Evolutionary conservation across 108 stramenopile genomes (phyloP).

Genomic region (Nitzschia sp.): DNA sequence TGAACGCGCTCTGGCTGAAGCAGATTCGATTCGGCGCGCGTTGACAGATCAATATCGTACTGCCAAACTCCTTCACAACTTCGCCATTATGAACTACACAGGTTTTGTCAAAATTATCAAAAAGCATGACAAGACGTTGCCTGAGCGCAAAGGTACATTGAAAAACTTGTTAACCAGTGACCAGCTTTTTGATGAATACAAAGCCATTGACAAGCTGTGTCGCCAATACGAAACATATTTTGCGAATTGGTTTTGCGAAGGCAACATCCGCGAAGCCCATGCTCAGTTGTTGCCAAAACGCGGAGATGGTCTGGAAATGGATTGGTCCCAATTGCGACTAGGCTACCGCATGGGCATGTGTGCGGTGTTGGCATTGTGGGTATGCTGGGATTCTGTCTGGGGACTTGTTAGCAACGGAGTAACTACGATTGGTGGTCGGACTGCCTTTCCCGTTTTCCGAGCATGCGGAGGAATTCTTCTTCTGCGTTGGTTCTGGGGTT

Average conservation of each 20-base stretch:
- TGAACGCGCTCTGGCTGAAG: constrained; percentile 34
- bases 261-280: constrained; percentile 78
- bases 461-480: constrained; percentile 85
- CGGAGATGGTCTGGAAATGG: constrained; percentile 88
- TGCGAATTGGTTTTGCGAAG: constrained; percentile 87
- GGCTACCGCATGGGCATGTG: constrained; percentile 93
- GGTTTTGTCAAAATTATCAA: constrained; percentile 93
- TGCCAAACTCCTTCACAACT: constrained; percentile 81
- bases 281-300: constrained; percentile 87
- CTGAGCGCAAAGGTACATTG: constrained; percentile 60
- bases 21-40: constrained; percentile 77
- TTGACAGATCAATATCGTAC: constrained; percentile 74
- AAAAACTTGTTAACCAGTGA: constrained; percentile 35
- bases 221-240: constrained; percentile 56
- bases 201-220: constrained; percentile 53
- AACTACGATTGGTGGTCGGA: constrained; percentile 74
- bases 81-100: constrained; percentile 89
- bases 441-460: constrained; percentile 90
- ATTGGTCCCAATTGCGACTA: constrained; percentile 87
- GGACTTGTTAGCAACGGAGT: constrained; percentile 60
- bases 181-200: constrained; percentile 68
- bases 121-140: constrained; percentile 86
- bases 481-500: constrained; percentile 93
- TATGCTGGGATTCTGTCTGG: constrained; percentile 93
- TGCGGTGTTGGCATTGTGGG: constrained; percentile 84